These are phyloP conservation scores for Lachnellula cervina DNA, from an alignment of 2,329 filamentous ascomycete species.

Conservation along the genomic window DNA sequence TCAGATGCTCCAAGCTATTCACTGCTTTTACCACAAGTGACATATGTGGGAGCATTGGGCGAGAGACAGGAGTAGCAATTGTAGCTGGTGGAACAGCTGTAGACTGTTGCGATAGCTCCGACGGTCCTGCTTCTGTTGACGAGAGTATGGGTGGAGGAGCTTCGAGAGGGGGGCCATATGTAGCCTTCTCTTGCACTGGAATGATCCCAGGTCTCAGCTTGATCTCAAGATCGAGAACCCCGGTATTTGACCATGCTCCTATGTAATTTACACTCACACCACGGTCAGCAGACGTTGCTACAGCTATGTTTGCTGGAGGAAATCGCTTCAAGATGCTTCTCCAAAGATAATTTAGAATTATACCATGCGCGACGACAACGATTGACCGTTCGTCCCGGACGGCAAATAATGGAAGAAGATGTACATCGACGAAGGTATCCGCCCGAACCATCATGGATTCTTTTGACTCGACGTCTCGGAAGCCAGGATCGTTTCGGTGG, in stretches of 20 bases:
- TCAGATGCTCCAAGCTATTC: constrained; percentile 68
- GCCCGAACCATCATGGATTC: constrained; percentile 61
- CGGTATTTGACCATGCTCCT: constrained; percentile 62
- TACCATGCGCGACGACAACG: constrained; percentile 76
- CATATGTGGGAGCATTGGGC: constrained; percentile 34
- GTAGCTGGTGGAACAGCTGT: background rate
- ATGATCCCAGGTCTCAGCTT: constrained; percentile 2
- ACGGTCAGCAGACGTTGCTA: constrained; percentile 34
- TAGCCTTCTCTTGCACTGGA: background rate
- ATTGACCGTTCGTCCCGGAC: constrained; percentile 39
- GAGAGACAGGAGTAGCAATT: background rate
- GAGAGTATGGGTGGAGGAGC: background rate
- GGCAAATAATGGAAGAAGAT: constrained; percentile 52
- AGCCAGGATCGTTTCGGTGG: constrained; percentile 37
- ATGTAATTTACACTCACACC: constrained; percentile 44
- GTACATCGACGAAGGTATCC: constrained; percentile 59
- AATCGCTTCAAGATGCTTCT: constrained; percentile 55
- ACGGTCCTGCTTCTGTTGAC: background rate
- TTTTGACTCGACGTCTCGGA: constrained; percentile 60
- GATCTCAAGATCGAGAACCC: constrained; percentile 40
- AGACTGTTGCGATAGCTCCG: background rate
- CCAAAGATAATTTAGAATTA: constrained; percentile 69
- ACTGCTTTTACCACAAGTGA: constrained; percentile 52
- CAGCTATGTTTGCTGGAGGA: constrained; percentile 24
- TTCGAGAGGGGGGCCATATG: background rate